Conservation (phyloP, 2,329 filamentous ascomycete species). For the Uncinocarpus reesii region DNA sequence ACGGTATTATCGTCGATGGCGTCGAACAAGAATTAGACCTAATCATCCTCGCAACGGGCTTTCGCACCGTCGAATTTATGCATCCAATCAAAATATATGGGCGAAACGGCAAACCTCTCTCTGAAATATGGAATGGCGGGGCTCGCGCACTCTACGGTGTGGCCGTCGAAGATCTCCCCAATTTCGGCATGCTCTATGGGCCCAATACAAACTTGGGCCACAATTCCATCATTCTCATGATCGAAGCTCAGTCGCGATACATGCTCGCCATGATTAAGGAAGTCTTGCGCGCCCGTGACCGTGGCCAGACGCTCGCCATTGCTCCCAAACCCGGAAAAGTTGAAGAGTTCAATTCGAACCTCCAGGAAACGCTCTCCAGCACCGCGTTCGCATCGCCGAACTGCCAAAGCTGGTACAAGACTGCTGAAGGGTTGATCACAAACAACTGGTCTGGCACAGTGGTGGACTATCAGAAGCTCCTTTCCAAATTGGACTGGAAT, state of each 20-base stretch:
- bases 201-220: constrained; percentile 49
- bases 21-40: constrained; percentile 44
- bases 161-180: constrained; percentile 43
- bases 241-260: constrained; percentile 48
- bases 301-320: constrained; percentile 36
- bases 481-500: constrained; percentile 23
- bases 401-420: constrained; percentile 50
- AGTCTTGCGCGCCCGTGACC: constrained; percentile 39
- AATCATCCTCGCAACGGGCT: constrained; percentile 50
- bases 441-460: constrained; percentile 49
- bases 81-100: constrained; percentile 47
- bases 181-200: constrained; percentile 50
- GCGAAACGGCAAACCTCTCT: constrained; percentile 33
- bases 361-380: constrained; percentile 38
- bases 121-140: constrained; percentile 45
- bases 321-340: constrained; percentile 35
- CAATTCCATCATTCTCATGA: constrained; percentile 53
- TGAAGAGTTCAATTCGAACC: constrained; percentile 37
- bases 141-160: constrained; percentile 44
- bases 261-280: constrained; percentile 42
- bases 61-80: constrained; percentile 50
- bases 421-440: constrained; percentile 43
- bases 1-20: constrained; percentile 40
- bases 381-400: constrained; percentile 46
- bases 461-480: constrained; percentile 44